Evolutionary conservation across 768 basidiomycete species (phyloP).

Genomic region (Podaxis sp.): DNA sequence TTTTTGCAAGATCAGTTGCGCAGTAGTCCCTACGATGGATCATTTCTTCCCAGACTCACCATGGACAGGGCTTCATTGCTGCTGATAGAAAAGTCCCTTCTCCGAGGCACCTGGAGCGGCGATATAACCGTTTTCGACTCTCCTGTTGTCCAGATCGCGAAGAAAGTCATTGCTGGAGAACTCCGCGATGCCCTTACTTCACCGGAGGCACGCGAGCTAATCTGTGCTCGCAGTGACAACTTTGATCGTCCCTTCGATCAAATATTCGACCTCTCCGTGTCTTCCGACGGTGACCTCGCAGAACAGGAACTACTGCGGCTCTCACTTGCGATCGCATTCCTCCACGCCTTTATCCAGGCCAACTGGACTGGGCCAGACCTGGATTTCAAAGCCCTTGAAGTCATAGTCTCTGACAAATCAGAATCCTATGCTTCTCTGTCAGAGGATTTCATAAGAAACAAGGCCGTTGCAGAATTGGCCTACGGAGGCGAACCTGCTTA

Average conservation of each 20-base stretch:
- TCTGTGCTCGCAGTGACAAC: conserved; percentile 25
- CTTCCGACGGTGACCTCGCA: conserved; percentile 22
- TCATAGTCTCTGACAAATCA: conserved; percentile 26
- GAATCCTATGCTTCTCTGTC: conserved; percentile 23
- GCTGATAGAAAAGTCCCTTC: conserved; percentile 49
- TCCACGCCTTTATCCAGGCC: conserved; percentile 87
- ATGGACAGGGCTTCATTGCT: conserved; percentile 16
- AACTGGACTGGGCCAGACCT: conserved; percentile 98
- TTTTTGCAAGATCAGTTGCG: not conserved
- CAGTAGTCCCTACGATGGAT: not conserved
- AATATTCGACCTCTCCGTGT: conserved; percentile 26
- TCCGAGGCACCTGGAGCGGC: conserved; percentile 44
- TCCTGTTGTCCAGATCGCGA: conserved; percentile 36
- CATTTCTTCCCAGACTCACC: not conserved
- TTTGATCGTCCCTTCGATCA: conserved; percentile 30
- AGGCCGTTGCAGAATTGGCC: conserved; percentile 73
- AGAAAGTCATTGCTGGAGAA: conserved; percentile 54
- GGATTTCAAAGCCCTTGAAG: conserved; percentile 45
- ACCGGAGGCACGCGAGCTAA: conserved; percentile 35
- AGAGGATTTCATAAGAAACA: conserved; percentile 53
- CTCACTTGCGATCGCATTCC: conserved; percentile 66
- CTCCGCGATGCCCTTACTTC: conserved; percentile 52
- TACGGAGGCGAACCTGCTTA: conserved; percentile 93
- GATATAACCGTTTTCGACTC: conserved; percentile 17
- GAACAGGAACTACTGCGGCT: conserved; percentile 56